A percentile compares a stretch with the other conserved stretches of the same genome.
Evolutionary conservation across 208 protist species (phyloP).

Genomic region (Naegleria gruberi): DNA sequence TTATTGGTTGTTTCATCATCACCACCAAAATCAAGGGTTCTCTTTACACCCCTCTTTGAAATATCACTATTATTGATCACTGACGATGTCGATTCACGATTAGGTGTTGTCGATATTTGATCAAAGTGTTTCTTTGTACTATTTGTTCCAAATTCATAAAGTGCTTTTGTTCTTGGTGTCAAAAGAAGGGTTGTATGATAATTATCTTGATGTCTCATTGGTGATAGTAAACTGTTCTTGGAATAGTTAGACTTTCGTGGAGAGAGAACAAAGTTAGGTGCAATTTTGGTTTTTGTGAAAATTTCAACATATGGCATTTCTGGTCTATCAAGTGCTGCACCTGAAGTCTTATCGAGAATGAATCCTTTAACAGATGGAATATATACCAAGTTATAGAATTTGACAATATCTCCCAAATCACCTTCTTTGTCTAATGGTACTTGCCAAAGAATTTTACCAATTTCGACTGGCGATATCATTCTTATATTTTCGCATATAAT

Average conservation of each 20-base stretch:
- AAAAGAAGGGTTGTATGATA: background rate
- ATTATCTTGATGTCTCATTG: too few species aligned
- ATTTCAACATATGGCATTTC: background rate
- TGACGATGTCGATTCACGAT: background rate
- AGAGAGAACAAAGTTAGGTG: background rate
- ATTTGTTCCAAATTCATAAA: background rate
- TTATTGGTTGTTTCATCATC: background rate
- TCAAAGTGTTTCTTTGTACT: background rate
- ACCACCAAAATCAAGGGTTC: background rate
- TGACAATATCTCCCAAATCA: background rate
- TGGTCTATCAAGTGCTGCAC: background rate
- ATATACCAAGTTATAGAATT: background rate
- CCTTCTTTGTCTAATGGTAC: background rate
- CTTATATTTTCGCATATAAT: background rate
- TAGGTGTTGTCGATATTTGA: background rate
- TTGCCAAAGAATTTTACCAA: background rate
- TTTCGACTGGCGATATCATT: background rate
- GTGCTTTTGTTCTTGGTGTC: constrained; percentile 17
- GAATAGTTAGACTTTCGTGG: background rate
- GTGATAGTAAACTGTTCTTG: background rate
- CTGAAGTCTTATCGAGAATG: background rate
- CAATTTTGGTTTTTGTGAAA: background rate
- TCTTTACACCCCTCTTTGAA: background rate
- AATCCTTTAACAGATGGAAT: constrained; percentile 2
- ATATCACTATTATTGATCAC: background rate